Percentiles rank a stretch among this genome's conserved stretches.
Conservation (phyloP, 345 rosid species). For the Brassica juncea region DNA sequence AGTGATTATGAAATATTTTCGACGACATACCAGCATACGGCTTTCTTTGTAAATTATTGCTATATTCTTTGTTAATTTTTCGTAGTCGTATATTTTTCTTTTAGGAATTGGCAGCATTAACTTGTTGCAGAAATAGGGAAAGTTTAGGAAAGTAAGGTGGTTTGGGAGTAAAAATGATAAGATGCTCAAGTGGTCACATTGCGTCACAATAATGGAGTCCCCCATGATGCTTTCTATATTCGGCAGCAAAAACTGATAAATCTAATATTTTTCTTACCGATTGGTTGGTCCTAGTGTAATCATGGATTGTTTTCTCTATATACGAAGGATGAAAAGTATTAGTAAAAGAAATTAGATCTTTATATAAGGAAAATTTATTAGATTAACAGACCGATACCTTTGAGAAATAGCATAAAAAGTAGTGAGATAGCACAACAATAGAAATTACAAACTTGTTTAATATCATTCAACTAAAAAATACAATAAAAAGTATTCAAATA, state of each 20-base stretch:
- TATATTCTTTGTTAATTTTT: background rate
- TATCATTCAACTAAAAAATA: too few species aligned
- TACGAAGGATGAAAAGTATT: background rate
- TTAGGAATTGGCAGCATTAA: background rate
- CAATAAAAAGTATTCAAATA: too few species aligned
- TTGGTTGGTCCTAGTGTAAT: constrained; percentile 28
- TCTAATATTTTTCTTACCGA: background rate
- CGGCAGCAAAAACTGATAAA: constrained; percentile 2
- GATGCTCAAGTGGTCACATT: constrained; percentile 46
- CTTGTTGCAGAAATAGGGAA: constrained; percentile 8
- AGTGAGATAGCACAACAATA: background rate
- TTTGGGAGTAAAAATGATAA: constrained; percentile 35
- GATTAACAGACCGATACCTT: background rate
- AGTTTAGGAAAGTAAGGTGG: constrained; percentile 16
- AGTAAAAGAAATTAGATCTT: background rate
- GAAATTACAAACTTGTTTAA: background rate
- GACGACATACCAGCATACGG: background rate
- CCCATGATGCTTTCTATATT: constrained; percentile 20
- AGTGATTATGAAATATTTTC: background rate
- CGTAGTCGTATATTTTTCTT: background rate
- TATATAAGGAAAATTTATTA: background rate
- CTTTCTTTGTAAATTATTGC: background rate
- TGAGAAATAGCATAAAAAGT: background rate
- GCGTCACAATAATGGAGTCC: constrained; percentile 38
- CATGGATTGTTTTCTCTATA: constrained; percentile 11